Evolutionary conservation across 2,329 filamentous ascomycete genomes (phyloP), one percentile per base, ranked within the genome.

Genomic region (Penicillium sp.): DNA sequence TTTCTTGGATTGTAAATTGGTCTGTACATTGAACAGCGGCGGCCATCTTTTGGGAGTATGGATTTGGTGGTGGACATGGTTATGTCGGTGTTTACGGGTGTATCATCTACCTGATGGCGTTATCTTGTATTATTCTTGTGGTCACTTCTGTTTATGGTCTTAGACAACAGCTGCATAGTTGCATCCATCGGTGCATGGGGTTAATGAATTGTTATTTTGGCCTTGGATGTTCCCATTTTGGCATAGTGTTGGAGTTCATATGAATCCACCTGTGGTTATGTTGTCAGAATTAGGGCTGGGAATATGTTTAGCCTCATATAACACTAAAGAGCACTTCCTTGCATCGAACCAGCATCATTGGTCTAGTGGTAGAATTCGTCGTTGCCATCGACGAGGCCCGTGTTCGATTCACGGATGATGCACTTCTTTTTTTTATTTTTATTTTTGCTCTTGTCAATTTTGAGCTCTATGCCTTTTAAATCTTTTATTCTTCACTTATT

Each of bases 321-420:
- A 2, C 15, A 48, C 6, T 4, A 4, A 5, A 3, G 5, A 1
- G 1, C 0, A 1, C 1, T 2, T 0, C 0, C 6, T 27, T 33
- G 47, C 21, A 67, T 57, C 6, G 60, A 67, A 68, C 48, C 50
- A 71, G 73, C 73, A 76, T 75, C 72, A 73, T 75, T 76, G 73
- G 73, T 76, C 73, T 76, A 76, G 73, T 76, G 73, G 73, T 76
- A 75, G 73, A 75, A 75, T 75, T 75, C 72, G 68, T 75, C 73
- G 73, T 75, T 75, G 73, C 73, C 73, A 76, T 77, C 75, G 75
- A 77, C 69, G 75, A 76, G 75, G 74, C 75, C 74, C 75, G 74
- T 74, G 75, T 77, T 77, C 75, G 75, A 77, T 77, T 77, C 75
- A 74, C 75, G 75, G 75, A 75, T 75, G 63, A 67, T 69, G 63